These are phyloP conservation scores for Solanum paucissectum DNA, from an alignment of 257 asterid species.

Conservation along the genomic window DNA sequence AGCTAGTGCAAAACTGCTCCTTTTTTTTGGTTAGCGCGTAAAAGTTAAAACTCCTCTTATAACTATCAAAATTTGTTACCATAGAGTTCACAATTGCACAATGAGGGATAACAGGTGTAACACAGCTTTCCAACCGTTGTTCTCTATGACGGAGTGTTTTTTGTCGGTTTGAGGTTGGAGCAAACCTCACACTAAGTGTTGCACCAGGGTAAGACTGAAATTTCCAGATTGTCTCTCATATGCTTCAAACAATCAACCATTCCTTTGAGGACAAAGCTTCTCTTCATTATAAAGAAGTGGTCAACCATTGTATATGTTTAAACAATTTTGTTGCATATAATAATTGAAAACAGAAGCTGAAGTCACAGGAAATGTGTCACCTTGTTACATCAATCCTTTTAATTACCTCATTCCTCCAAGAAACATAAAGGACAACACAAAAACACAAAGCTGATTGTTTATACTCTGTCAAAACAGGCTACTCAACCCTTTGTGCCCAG, in stretches of 20 bases:
- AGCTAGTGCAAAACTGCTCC: not conserved
- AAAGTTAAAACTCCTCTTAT: not conserved
- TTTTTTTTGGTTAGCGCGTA: not conserved
- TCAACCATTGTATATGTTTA: not conserved
- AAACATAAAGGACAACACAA: not conserved
- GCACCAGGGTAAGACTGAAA: not conserved
- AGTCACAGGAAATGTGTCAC: not conserved
- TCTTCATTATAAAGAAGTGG: not conserved
- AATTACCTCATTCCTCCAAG: not conserved
- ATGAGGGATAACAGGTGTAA: not conserved
- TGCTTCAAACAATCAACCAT: not conserved
- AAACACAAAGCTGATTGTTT: not conserved
- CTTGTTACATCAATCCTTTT: not conserved
- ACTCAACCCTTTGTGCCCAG: not conserved
- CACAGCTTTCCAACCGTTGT: not conserved
- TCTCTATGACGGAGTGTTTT: not conserved
- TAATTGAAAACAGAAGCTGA: not conserved
- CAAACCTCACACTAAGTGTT: not conserved
- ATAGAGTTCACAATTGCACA: not conserved
- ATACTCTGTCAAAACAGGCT: not conserved
- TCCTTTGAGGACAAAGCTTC: not conserved
- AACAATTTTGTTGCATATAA: not conserved
- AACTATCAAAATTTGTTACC: not conserved
- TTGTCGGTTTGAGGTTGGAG: not conserved
- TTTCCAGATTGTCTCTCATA: not conserved